Conservation (phyloP, 192 early-diverging fungal species). For the Chytriomyces sp. region DNA sequence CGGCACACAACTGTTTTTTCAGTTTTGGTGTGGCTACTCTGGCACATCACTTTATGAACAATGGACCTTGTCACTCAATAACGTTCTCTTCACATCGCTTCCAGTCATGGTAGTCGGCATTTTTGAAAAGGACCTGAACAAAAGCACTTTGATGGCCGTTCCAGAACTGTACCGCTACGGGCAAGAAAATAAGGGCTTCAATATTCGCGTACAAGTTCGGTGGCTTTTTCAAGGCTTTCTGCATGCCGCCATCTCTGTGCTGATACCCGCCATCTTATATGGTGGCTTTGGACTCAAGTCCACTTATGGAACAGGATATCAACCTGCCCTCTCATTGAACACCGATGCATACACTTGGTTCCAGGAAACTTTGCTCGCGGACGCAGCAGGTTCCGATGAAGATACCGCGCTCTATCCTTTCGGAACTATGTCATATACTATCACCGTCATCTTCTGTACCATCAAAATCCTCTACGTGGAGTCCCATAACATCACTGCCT, state of each 20-base stretch:
- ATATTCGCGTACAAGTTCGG: slow-evolving; percentile 49
- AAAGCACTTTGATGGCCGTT: slow-evolving; percentile 60
- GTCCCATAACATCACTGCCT: slow-evolving; percentile 21
- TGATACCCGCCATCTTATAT: slow-evolving; percentile 28
- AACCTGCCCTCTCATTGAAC: background rate
- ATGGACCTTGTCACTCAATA: slow-evolving; percentile 81
- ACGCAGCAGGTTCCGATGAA: slow-evolving; percentile 23
- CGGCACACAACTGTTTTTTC: slow-evolving; percentile 72
- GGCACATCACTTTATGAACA: slow-evolving; percentile 69
- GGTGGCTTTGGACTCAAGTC: background rate
- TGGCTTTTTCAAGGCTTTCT: slow-evolving; percentile 60
- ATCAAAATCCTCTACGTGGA: slow-evolving; percentile 34
- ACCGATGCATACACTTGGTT: slow-evolving; percentile 12
- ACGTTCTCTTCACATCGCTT: slow-evolving; percentile 79
- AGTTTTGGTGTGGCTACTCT: slow-evolving; percentile 76
- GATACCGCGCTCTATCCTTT: slow-evolving; percentile 28
- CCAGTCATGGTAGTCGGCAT: slow-evolving; percentile 73
- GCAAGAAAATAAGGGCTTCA: slow-evolving; percentile 58
- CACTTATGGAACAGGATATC: background rate
- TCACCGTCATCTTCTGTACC: slow-evolving; percentile 29
- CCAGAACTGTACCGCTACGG: slow-evolving; percentile 75
- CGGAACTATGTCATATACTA: slow-evolving; percentile 31
- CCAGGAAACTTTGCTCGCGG: slow-evolving; percentile 15
- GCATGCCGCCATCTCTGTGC: slow-evolving; percentile 45
- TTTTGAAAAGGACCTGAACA: slow-evolving; percentile 81